Percentiles rank a stretch among this genome's conserved stretches.
Conservation (phyloP, 164 flowering plant genomes). For the Vitis labrusca region DNA sequence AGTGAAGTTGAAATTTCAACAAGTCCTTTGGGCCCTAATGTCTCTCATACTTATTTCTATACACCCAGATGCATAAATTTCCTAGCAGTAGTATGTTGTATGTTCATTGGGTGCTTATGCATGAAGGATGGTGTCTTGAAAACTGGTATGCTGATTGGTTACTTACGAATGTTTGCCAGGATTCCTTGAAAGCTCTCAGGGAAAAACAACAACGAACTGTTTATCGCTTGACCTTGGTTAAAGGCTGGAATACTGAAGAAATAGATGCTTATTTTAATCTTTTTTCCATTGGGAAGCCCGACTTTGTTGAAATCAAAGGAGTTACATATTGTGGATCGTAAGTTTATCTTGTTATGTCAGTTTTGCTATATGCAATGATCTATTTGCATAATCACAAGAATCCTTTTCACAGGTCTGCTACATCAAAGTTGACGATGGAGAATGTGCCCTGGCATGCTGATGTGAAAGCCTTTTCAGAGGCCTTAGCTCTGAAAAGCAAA, state of each 20-base stretch:
- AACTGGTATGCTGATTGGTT: not conserved
- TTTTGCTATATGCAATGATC: constrained; percentile 1
- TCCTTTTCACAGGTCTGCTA: constrained; percentile 62
- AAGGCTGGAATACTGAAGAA: constrained; percentile 98
- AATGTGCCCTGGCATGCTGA: constrained; percentile 99
- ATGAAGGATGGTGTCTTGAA: no score
- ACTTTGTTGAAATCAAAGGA: constrained; percentile 96
- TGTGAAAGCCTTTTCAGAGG: constrained; percentile 91
- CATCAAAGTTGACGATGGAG: constrained; percentile 98
- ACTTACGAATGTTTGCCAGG: constrained; percentile 39
- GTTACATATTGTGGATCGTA: constrained; percentile 99
- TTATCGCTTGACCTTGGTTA: constrained; percentile 88
- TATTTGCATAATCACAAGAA: not conserved
- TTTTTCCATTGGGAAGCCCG: constrained; percentile 79
- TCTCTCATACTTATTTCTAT: no score
- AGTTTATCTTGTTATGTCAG: constrained; percentile 25
- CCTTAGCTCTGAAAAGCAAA: constrained; percentile 68
- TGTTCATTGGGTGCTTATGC: no score
- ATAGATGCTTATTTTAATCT: constrained; percentile 80
- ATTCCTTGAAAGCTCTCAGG: constrained; percentile 74
- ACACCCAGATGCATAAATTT: no score
- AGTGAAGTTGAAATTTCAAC: no score
- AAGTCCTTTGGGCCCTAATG: no score
- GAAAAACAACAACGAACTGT: constrained; percentile 92
- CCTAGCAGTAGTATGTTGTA: no score